Evolutionary conservation across 805 yeast species (phyloP).

Genomic region (Candida krabiensis): DNA sequence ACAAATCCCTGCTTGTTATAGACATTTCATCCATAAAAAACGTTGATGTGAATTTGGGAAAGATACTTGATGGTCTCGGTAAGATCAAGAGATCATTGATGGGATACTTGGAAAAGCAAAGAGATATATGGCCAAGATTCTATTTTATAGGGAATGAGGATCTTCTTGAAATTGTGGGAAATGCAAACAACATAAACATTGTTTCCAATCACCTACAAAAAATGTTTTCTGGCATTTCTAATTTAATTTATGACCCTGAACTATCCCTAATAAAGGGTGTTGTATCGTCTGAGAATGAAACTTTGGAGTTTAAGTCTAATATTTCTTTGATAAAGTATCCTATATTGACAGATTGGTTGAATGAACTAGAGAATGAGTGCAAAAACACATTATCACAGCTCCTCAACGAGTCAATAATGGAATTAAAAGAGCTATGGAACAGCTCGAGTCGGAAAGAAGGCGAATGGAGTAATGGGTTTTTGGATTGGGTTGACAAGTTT

Average conservation of each 20-base stretch:
- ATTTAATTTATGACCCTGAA: slow-evolving; percentile 36
- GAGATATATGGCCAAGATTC: slow-evolving; percentile 76
- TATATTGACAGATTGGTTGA: slow-evolving; percentile 62
- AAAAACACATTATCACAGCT: slow-evolving; percentile 45
- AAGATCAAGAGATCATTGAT: slow-evolving; percentile 65
- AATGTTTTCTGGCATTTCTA: slow-evolving; percentile 66
- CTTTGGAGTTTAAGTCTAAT: slow-evolving; percentile 40
- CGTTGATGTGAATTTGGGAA: slow-evolving; percentile 45
- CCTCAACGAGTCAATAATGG: slow-evolving; percentile 34
- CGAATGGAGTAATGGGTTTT: slow-evolving; percentile 19
- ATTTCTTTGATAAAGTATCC: slow-evolving; percentile 44
- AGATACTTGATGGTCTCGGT: slow-evolving; percentile 53
- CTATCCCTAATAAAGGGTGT: slow-evolving; percentile 38
- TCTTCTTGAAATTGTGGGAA: slow-evolving; percentile 77
- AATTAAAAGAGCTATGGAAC: slow-evolving; percentile 17
- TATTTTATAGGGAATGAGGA: slow-evolving; percentile 92
- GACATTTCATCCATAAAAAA: slow-evolving; percentile 56
- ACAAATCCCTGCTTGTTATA: slow-evolving; percentile 49
- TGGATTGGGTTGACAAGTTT: slow-evolving; percentile 36
- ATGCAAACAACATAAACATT: slow-evolving; percentile 43
- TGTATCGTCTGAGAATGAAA: slow-evolving; percentile 67
- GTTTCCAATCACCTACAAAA: slow-evolving; percentile 63
- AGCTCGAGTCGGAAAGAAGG: not conserved
- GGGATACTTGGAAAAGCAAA: slow-evolving; percentile 77
- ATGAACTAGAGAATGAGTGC: slow-evolving; percentile 53